phyloP scores from a whole-genome alignment of 305 asterid genomes.

The Fraxinus angustifolia region DNA sequence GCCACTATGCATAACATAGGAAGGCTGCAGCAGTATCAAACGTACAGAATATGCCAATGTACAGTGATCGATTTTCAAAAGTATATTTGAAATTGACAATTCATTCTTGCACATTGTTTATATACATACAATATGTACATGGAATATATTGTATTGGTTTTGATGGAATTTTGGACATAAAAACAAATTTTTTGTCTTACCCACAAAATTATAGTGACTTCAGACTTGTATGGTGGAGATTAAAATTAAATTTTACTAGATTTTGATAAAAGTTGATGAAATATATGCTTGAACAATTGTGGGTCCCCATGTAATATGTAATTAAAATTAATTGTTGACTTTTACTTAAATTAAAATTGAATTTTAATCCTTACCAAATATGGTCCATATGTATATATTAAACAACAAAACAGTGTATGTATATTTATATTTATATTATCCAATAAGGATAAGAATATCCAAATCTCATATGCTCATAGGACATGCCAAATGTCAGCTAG shows the following conservation, averaged over 20 bases:
- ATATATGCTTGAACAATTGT: too few species aligned
- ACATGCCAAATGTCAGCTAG: not conserved
- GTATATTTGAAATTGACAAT: not conserved
- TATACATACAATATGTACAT: too few species aligned
- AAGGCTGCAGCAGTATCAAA: not conserved
- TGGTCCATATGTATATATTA: not conserved
- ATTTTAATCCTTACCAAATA: not conserved
- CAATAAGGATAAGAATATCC: not conserved
- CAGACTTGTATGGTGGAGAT: not conserved
- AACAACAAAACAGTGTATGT: not conserved
- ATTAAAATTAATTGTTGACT: too few species aligned
- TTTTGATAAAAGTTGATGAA: not conserved
- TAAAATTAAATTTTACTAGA: too few species aligned
- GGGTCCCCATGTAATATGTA: not conserved
- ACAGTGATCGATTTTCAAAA: not conserved
- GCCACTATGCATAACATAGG: not conserved
- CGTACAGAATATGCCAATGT: not conserved
- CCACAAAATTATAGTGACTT: not conserved
- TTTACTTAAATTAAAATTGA: too few species aligned
- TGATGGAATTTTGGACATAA: not conserved
- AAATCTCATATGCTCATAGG: not conserved
- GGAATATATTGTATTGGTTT: not conserved
- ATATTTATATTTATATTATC: too few species aligned
- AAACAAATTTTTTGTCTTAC: not conserved
- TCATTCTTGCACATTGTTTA: not conserved